These are phyloP conservation scores for Didymella pinodella DNA, from an alignment of 2,329 filamentous ascomycete species.

Conservation along the genomic window DNA sequence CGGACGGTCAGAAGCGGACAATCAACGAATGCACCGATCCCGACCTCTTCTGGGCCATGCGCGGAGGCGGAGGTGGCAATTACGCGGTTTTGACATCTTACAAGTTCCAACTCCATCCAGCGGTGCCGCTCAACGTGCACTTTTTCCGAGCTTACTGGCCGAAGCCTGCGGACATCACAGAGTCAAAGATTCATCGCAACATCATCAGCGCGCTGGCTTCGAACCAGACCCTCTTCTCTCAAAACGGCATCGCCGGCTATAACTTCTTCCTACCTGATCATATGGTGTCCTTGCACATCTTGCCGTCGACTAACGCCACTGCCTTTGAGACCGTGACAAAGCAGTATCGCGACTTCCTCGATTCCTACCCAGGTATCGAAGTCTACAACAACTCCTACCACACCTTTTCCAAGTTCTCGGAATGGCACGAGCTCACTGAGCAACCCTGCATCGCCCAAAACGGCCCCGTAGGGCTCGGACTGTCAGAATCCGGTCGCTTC, in stretches of 20 bases:
- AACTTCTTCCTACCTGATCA: conserved; percentile 46
- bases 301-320: conserved; percentile 37
- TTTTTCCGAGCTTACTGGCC: conserved; percentile 46
- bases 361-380: conserved; percentile 41
- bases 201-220: conserved; percentile 42
- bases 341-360: conserved; percentile 44
- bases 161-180: conserved; percentile 36
- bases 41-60: conserved; percentile 50
- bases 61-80: conserved; percentile 49
- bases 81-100: conserved; percentile 48
- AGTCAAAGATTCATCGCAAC: conserved; percentile 44
- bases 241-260: conserved; percentile 46
- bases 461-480: conserved; percentile 45
- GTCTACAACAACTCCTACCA: conserved; percentile 45
- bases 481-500: conserved; percentile 46
- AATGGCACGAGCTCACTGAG: conserved; percentile 44
- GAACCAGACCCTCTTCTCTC: conserved; percentile 42
- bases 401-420: conserved; percentile 42
- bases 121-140: conserved; percentile 47
- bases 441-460: conserved; percentile 43
- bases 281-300: conserved; percentile 44
- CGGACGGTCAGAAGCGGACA: conserved; percentile 41
- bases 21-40: conserved; percentile 48
- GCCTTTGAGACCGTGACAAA: conserved; percentile 39
- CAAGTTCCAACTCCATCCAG: conserved; percentile 48